Evolutionary conservation across 1,139 yeast genomes (phyloP).

Genomic region (Kluyveromyces sp.): DNA sequence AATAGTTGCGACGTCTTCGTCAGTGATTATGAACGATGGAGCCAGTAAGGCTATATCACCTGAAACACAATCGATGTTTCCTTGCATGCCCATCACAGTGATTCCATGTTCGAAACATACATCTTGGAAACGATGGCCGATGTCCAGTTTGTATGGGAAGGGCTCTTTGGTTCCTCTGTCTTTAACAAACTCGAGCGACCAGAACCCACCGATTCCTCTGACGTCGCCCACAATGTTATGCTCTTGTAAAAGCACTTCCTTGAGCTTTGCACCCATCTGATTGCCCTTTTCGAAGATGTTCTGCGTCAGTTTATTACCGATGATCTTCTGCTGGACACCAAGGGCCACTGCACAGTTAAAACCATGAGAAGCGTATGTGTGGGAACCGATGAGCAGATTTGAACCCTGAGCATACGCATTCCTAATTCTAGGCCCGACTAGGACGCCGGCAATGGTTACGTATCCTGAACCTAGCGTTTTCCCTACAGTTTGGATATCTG

Average conservation of each 20-base stretch:
- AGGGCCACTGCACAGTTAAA: slow-evolving; percentile 45
- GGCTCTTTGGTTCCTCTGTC: slow-evolving; percentile 35
- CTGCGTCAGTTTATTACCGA: slow-evolving; percentile 18
- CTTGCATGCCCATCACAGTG: slow-evolving; percentile 40
- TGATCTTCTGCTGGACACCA: slow-evolving; percentile 25
- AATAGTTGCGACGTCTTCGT: slow-evolving; percentile 41
- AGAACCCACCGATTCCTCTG: slow-evolving; percentile 42
- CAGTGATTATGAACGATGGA: slow-evolving; percentile 44
- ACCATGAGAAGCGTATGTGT: slow-evolving; percentile 49
- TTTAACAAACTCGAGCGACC: slow-evolving; percentile 41
- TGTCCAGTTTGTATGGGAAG: slow-evolving; percentile 31
- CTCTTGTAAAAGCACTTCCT: slow-evolving; percentile 23
- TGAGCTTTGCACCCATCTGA: slow-evolving; percentile 35
- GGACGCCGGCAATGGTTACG: slow-evolving; percentile 49
- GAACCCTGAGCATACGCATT: slow-evolving; percentile 39
- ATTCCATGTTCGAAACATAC: slow-evolving; percentile 40
- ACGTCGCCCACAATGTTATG: slow-evolving; percentile 37
- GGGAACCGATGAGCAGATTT: slow-evolving; percentile 40
- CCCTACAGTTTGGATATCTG: slow-evolving; percentile 49
- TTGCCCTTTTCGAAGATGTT: slow-evolving; percentile 27
- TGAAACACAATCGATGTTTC: slow-evolving; percentile 32
- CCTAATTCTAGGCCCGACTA: slow-evolving; percentile 41
- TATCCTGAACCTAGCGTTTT: slow-evolving; percentile 52
- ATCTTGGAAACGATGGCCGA: slow-evolving; percentile 35
- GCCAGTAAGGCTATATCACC: slow-evolving; percentile 44